phyloP scores from a whole-genome alignment of 768 basidiomycete genomes.

The Termitomyces sp. region DNA sequence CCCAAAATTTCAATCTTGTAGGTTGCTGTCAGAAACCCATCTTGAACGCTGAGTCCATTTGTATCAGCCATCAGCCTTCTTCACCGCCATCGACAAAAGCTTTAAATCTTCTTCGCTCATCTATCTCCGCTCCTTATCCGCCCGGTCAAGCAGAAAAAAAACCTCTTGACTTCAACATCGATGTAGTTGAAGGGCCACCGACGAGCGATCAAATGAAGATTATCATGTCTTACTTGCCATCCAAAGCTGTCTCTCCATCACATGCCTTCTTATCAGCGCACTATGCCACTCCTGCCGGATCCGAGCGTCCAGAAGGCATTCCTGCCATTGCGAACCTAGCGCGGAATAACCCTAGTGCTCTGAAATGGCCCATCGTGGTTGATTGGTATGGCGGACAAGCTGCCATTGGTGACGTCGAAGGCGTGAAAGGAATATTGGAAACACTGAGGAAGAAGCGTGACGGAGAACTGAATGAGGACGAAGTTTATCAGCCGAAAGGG shows the following conservation, averaged over 20 bases:
- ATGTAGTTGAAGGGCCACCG: constrained; percentile 63
- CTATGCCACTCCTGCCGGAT: constrained; percentile 37
- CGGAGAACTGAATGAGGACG: constrained; percentile 47
- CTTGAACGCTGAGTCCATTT: neutral
- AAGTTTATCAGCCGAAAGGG: constrained; percentile 42
- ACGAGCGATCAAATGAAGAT: constrained; percentile 63
- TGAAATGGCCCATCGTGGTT: constrained; percentile 80
- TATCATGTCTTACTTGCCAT: constrained; percentile 57
- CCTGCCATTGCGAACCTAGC: constrained; percentile 46
- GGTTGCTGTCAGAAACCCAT: constrained; percentile 15
- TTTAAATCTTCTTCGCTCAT: constrained; percentile 50
- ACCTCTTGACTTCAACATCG: constrained; percentile 65
- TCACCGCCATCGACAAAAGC: constrained; percentile 64
- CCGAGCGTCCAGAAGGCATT: constrained; percentile 32
- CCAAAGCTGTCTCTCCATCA: constrained; percentile 30
- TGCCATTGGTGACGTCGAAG: constrained; percentile 61
- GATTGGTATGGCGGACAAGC: constrained; percentile 68
- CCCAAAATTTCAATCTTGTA: constrained; percentile 68
- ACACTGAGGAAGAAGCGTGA: constrained; percentile 59
- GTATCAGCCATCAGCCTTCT: constrained; percentile 54
- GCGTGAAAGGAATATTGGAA: constrained; percentile 65
- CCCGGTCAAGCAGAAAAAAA: constrained; percentile 33
- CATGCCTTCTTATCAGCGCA: constrained; percentile 58
- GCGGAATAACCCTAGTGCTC: constrained; percentile 45
- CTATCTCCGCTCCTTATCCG: constrained; percentile 60